Evolutionary conservation across 2,329 filamentous ascomycete genomes (phyloP).

Genomic region (Colletotrichum truncatum): DNA sequence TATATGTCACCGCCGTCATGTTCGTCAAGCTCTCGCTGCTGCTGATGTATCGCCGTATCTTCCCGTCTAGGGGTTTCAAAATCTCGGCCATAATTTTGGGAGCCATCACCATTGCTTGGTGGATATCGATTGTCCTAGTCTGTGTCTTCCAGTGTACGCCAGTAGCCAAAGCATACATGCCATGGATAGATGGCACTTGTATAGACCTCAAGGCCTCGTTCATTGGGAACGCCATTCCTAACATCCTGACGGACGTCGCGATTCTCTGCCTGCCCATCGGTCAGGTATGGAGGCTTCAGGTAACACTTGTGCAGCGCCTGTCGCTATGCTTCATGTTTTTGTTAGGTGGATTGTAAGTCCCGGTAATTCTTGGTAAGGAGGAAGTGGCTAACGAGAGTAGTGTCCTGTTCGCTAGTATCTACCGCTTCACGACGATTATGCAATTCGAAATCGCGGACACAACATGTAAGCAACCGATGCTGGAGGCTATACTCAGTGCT

Average conservation of each 20-base stretch:
- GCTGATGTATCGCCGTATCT: slow-evolving; percentile 30
- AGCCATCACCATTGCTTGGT: slow-evolving; percentile 24
- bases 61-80: slow-evolving; percentile 15
- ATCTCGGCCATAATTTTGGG: slow-evolving; percentile 21
- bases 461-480: slow-evolving; percentile 9
- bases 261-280: slow-evolving; percentile 39
- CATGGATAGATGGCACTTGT: slow-evolving; percentile 44
- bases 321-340: slow-evolving; percentile 40
- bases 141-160: slow-evolving; percentile 51
- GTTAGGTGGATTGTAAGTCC: slow-evolving; percentile 44
- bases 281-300: slow-evolving; percentile 40
- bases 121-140: slow-evolving; percentile 35
- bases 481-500: not conserved
- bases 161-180: slow-evolving; percentile 45
- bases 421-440: slow-evolving; percentile 42
- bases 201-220: slow-evolving; percentile 49
- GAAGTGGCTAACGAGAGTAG: not conserved
- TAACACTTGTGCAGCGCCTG: slow-evolving; percentile 34
- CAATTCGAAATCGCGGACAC: slow-evolving; percentile 37
- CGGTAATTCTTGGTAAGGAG: not conserved
- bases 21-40: slow-evolving; percentile 29
- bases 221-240: slow-evolving; percentile 54
- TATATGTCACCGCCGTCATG: slow-evolving; percentile 24
- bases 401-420: slow-evolving; percentile 21
- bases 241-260: slow-evolving; percentile 47